Evolutionary conservation across 371 early-diverging fungal genomes (phyloP), one percentile per base, ranked within the genome.

Genomic region (Apophysomyces ossiformis): DNA sequence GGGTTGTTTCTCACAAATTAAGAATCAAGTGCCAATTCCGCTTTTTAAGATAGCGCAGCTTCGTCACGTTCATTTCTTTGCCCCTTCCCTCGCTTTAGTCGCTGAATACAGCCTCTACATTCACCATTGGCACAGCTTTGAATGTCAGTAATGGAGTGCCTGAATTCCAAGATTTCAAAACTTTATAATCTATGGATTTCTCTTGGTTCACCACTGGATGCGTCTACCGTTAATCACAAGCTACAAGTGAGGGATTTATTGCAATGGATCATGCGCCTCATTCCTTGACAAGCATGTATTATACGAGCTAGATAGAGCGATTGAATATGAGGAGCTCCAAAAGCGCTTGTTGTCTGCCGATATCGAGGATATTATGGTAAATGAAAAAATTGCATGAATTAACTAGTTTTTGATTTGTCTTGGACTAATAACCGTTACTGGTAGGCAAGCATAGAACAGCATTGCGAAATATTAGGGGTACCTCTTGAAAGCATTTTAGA

Each of bases 361-460:
- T 50, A 72, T 72, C 36, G 72, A 72, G 36, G 72, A 72, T 63
- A 60, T 58, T 12, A 41, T 72, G 68, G 72, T 72, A 68, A 57
- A 39, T 47, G 36, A 13, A 63, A 63, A 37, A 16, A 56, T 13
- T 37, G 36, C 37, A 37, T 63, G 18, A 56, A 57, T 47, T 63
- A 18, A 39, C 32, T 35, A 21, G 9, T 46, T 13, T 37, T 38
- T 63, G 36, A 37, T 43, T 54, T 21, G 18, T 26, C 37, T 63
- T 47, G 8, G 18, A 3, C 1, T 60, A 39, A n/a, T 15, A 16
- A 7, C 15, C 43, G 11, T 38, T 32, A n/a, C 45, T 61, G 46
- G 12, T 39, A 70, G 71, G 67, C 67, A 43, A 72, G 37, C 46
- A 72, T 72, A 36, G 72, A 72, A 54, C 35, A 37, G 9, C 44